Evolutionary conservation across 495 filamentous ascomycete genomes (phyloP), one percentile per base, ranked within the genome.

Genomic region (Penicillium pulvis): DNA sequence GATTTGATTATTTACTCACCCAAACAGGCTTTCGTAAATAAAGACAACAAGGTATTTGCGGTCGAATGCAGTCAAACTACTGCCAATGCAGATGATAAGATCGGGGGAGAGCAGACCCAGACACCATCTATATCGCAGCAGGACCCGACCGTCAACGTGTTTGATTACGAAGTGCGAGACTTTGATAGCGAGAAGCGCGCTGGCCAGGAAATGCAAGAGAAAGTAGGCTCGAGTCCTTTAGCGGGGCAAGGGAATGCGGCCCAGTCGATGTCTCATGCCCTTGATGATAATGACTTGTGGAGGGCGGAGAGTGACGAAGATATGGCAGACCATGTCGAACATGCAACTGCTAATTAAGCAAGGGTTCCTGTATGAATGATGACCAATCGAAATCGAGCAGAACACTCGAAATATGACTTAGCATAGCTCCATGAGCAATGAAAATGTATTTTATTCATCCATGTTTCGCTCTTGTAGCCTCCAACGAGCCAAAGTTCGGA

Each of bases 21-120:
- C 6, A 23, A 28, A 42, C 26, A 82, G 78, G 68, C 65, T 23
- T 84, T 84, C 51, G 75, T 83, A 24, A 65, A 68, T 19, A 66
- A 67, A 20, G 81, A 84, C 48, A 84, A 83, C 51, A 64, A 69
- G 35, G 67, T 68, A 30, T 83, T 83, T 52, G 68, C 72, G 20
- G 66, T 66, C 14, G 81, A 84, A 54, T 68, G 79, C 30, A 56
- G 58, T 16, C 65, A 67, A 24, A 12, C 9, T 43, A 42, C 14
- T 10, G n/a, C 36, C 8, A 35, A 42, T 11, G 24, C 23, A 26
- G 51, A 39, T 26, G n/a, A 24, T 20, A 52, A 26, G 19, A 16
- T 2, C 39, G 10, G 10, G 20, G 36, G 17, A 5, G 3, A 42
- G 51, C 33, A 42, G 12, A 57, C 28, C 54, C 46, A 17, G 45